These are phyloP conservation scores for Daucus carota DNA, from an alignment of 129 eudicot genomes.

Conservation along the genomic window DH1_v3.0 NC_030385.2:29847001-29847500, in stretches of 20 bases:
- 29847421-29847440: background rate
- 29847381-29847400: background rate
- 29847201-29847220: slow-evolving; percentile 5
- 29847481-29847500: background rate
- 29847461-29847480: background rate
- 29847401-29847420: background rate
- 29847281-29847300: background rate
- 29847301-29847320: slow-evolving; percentile 1
- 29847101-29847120: background rate
- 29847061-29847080: too few relatives aligned
- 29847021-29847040: too few relatives aligned
- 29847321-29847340: background rate
- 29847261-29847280: too few relatives aligned
- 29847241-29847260: too few relatives aligned
- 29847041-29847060: too few relatives aligned
- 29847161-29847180: background rate
- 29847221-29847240: background rate
- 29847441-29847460: background rate
- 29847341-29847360: too few relatives aligned
- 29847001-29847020: too few relatives aligned
- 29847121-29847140: background rate
- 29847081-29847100: too few relatives aligned
- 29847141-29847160: background rate
- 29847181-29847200: background rate
- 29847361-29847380: background rate